These are phyloP conservation scores for Trichoderma pleuroti DNA, from an alignment of 2,329 filamentous ascomycete genomes.

Conservation along the genomic window DNA sequence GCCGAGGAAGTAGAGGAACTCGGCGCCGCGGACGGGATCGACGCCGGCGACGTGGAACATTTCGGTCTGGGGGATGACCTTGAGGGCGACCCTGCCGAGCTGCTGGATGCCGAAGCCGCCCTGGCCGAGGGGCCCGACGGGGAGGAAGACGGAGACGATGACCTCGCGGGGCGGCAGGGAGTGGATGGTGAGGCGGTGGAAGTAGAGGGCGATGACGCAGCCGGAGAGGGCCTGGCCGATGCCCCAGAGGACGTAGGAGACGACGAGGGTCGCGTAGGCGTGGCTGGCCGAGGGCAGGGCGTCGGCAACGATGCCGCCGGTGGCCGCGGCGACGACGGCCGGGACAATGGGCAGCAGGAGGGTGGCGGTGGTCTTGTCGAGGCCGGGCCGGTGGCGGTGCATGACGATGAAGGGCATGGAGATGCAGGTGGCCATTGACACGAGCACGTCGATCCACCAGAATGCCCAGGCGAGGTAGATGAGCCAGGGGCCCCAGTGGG, in stretches of 20 bases:
- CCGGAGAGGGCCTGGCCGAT: slow-evolving; percentile 57
- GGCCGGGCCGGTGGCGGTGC: slow-evolving; percentile 42
- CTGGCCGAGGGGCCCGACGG: slow-evolving; percentile 63
- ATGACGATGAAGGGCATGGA: slow-evolving; percentile 56
- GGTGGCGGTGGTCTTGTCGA: slow-evolving; percentile 59
- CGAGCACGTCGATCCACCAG: slow-evolving; percentile 55
- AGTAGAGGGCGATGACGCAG: slow-evolving; percentile 64
- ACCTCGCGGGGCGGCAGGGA: slow-evolving; percentile 63
- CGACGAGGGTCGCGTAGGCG: slow-evolving; percentile 59
- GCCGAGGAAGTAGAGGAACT: slow-evolving; percentile 57
- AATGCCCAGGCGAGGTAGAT: slow-evolving; percentile 52
- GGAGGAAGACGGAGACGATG: slow-evolving; percentile 65
- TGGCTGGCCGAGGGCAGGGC: slow-evolving; percentile 52
- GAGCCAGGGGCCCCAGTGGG: slow-evolving; percentile 60
- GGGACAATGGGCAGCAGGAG: slow-evolving; percentile 65
- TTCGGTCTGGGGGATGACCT: slow-evolving; percentile 37
- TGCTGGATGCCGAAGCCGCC: slow-evolving; percentile 59
- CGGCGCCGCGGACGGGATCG: slow-evolving; percentile 29
- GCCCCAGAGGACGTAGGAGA: slow-evolving; percentile 66
- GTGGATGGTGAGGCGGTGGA: slow-evolving; percentile 63
- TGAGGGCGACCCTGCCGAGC: slow-evolving; percentile 46
- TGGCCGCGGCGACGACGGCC: slow-evolving; percentile 61
- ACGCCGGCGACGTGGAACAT: slow-evolving; percentile 44
- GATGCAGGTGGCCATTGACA: slow-evolving; percentile 53
- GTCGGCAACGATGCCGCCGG: slow-evolving; percentile 62